Evolutionary conservation across 2,329 filamentous ascomycete genomes (phyloP).

Genomic region (Raffaelea ambrosiae): DNA sequence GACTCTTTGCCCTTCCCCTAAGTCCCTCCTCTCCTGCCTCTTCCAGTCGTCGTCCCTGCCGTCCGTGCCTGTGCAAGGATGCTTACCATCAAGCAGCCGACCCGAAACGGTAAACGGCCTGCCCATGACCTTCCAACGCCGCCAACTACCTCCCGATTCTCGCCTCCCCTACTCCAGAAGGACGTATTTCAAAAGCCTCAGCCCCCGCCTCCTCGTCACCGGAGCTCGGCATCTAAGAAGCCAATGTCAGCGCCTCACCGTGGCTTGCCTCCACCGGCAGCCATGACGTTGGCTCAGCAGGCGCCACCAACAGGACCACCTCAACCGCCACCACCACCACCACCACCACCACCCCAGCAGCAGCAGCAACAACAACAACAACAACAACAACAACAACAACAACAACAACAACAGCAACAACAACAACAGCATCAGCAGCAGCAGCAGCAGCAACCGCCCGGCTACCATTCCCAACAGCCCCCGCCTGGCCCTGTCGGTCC

Average conservation of each 20-base stretch:
- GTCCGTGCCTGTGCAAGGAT: slow-evolving; percentile 35
- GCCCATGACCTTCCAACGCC: slow-evolving; percentile 55
- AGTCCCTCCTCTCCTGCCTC: neutral
- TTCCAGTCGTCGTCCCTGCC: neutral
- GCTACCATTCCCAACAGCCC: neutral
- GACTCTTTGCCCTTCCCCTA: neutral
- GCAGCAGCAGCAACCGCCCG: neutral
- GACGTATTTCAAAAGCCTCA: slow-evolving; percentile 34
- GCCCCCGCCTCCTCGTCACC: slow-evolving; percentile 30
- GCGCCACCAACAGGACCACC: slow-evolving; percentile 21
- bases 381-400: neutral
- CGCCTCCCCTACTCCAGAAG: slow-evolving; percentile 43
- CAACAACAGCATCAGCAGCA: slow-evolving; percentile 1
- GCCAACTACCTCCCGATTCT: slow-evolving; percentile 45
- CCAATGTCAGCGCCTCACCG: slow-evolving; percentile 63
- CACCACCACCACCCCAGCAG: neutral
- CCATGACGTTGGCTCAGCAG: slow-evolving; percentile 51
- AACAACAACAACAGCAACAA: neutral
- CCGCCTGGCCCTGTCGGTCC: neutral
- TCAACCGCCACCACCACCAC: slow-evolving; percentile 12
- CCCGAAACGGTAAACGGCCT: slow-evolving; percentile 49
- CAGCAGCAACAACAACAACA: slow-evolving; percentile 1
- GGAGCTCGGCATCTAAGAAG: slow-evolving; percentile 37
- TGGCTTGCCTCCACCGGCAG: slow-evolving; percentile 59
- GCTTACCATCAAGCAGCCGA: slow-evolving; percentile 54